These are phyloP conservation scores for Candida sphagnicola DNA, from an alignment of 805 yeast genomes.

Conservation along the genomic window DNA sequence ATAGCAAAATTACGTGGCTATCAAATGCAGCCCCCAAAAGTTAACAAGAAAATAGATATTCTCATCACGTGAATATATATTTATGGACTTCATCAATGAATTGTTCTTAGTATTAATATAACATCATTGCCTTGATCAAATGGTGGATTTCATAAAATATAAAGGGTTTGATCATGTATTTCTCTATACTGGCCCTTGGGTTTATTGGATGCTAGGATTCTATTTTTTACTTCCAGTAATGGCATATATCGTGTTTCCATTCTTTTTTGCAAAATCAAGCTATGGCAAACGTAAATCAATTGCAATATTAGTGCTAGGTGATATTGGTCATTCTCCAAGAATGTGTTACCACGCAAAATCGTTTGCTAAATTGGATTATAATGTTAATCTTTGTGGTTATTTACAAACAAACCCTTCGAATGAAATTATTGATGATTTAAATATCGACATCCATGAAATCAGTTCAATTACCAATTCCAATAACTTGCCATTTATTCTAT, in stretches of 20 bases:
- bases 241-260: conserved; percentile 40
- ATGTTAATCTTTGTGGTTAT: conserved; percentile 85
- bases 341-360: conserved; percentile 88
- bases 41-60: too few relatives aligned
- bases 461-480: conserved; percentile 33
- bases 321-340: conserved; percentile 91
- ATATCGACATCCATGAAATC: conserved; percentile 50
- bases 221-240: conserved; percentile 46
- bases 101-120: too few relatives aligned
- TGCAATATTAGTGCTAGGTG: conserved; percentile 83
- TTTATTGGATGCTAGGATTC: conserved; percentile 41
- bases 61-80: too few relatives aligned
- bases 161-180: conserved; percentile 18
- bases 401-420: conserved; percentile 52
- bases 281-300: conserved; percentile 45
- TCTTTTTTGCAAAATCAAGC: conserved; percentile 19
- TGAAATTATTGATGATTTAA: conserved; percentile 46
- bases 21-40: too few relatives aligned
- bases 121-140: too few relatives aligned
- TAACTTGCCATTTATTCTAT: conserved; percentile 50
- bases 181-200: conserved; percentile 30
- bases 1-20: too few relatives aligned
- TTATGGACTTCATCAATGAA: too few relatives aligned
- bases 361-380: conserved; percentile 63
- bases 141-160: conserved; percentile 11